Evolutionary conservation across 805 yeast species (phyloP), one percentile per base, ranked within the genome.

Genomic region (Hanseniaspora hatyaiensis): DNA sequence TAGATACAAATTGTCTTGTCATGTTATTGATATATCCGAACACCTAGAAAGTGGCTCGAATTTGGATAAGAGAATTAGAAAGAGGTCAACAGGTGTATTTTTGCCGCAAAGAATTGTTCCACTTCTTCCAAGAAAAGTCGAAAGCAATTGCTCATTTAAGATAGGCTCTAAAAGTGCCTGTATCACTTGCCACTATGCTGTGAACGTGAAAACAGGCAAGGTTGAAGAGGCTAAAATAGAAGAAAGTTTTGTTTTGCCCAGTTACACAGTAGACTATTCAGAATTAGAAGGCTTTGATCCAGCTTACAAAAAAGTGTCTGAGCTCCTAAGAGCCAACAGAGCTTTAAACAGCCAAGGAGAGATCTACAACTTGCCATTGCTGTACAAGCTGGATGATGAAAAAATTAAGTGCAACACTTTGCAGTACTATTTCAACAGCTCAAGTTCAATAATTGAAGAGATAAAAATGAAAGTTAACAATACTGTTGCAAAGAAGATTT

Each of bases 351-450:
- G 6, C 16, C 8, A 11, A 8, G 37, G 24, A 3, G 24, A 37
- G 19, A 31, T 42, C 9, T 68, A 69, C 1, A 66, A 70, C 29
- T 67, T 86, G 53, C 75, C 88, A 1, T 65, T 88, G 39, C 68
- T 87, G 54, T 85, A 82, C 58, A 85, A 79, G 56, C 65, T 86
- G 49, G 96, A 88, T 62, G 96, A 88, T 57, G 95, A 87, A 56
- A 9, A 73, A 79, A 40, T 72, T 82, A 47, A 75, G 77, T 53
- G 68, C 84, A 59, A 34, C 3, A 31, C 15, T 24, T 34, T 47
- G 18, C 37, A 41, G 15, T 86, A 86, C 58, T 73, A 86, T 19
- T 83, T 81, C 62, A 78, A 81, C 51, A 62, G 68, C 12, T 75
- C 83, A 0, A 70, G 72, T 34, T 70, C 74, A 38, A 67, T 86